Base-by-base conservation (phyloP, 2,329 filamentous ascomycete genomes). In the Aphanoascus verrucosus region DNA sequence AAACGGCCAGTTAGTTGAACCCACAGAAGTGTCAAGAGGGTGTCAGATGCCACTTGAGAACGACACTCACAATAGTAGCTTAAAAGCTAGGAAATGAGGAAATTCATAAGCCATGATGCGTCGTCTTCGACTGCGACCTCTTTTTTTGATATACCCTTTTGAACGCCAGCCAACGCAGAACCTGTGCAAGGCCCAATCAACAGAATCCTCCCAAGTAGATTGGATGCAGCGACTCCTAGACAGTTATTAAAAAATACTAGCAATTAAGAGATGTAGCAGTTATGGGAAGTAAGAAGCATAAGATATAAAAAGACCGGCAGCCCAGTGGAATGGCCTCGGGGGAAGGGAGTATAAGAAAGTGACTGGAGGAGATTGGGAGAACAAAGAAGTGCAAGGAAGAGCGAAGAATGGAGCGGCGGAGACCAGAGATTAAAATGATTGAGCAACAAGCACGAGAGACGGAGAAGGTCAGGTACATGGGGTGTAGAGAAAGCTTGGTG, bases 21-120 rank as follows among this genome's bases (percentile, higher is more conserved):
- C 35, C 17, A 15, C 14, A 35, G 34, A 50, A 44, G 41, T n/a
- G 8, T 19, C 1, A 15, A 38, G 17, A 8, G 31, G 34, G 37
- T 15, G n/a, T n/a, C 14, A 15, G n/a, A 32, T 15, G 15, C 11
- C 31, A 47, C 46, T 46, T 37, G 41, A 32, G 20, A 52, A 42
- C 17, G 32, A 9, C 32, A 58, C 57, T 55, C 32, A 59, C 57
- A 59, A 59, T 44, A 59, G 45, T 45, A 59, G 42, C 52, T 57
- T 57, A 43, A 59, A 59, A 14, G 52, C 53, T 7, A 57, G 38
- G 47, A 59, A 41, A 51, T 59, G 55, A 49, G 54, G 40, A 32
- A 53, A 53, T 46, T 57, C 57, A 37, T 57, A 52, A 17, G 49
- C 47, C 57, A 59, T 59, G 31, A 55, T 55, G 48, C 19, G 47